Evolutionary conservation across 306 rosid genomes (phyloP), one percentile per base, ranked within the genome.

Genomic region (Canavalia ensiformis): DNA sequence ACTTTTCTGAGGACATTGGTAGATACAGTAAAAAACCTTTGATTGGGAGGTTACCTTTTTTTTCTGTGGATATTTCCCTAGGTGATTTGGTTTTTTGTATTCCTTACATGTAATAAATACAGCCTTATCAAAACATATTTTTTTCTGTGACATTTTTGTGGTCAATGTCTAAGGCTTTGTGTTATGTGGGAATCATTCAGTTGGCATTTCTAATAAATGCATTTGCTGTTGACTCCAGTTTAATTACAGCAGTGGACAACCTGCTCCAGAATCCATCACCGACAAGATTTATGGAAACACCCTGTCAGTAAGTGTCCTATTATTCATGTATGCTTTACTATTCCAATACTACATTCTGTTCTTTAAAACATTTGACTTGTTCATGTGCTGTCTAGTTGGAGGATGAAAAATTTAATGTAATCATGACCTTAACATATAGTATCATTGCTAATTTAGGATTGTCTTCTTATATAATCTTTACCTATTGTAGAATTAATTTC

Each of bases 221-320:
- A 18, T 66, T 79, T 84, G 52, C 49, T 81, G 49, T 75, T 85
- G 68, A 59, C 55, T 74, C 63, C 87, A 96, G 99, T 94, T 96
- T 80, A 96, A 93, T 86, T 96, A 96, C 91, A 90, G 92, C 83
- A 96, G 98, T 84, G 98, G 97, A 69, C 99, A 94, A 79, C 98
- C 99, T 83, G 99, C 99, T 68, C 99, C 98, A 7, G 98, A 96
- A 83, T 92, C 99, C 80, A 96, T 96, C 80, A 94, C 98, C 12
- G 98, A 96, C 87, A 93, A 92, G 85, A 96, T 96, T 82, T 96
- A 94, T 72, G 97, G 99, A 88, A 96, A 96, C 88, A 94, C 99
- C 54, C 88, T 90, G 41, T 93, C 98, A 25, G 98, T 96, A 92
- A 90, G 97, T 86, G 39, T 83, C 79, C 68, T 71, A 54, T 59